A percentile compares a stretch with the other conserved stretches of the same genome.
These are phyloP conservation scores for Guadua angustifolia DNA, from an alignment of 176 grass and related monocot genomes.

Conservation along the genomic window DNA sequence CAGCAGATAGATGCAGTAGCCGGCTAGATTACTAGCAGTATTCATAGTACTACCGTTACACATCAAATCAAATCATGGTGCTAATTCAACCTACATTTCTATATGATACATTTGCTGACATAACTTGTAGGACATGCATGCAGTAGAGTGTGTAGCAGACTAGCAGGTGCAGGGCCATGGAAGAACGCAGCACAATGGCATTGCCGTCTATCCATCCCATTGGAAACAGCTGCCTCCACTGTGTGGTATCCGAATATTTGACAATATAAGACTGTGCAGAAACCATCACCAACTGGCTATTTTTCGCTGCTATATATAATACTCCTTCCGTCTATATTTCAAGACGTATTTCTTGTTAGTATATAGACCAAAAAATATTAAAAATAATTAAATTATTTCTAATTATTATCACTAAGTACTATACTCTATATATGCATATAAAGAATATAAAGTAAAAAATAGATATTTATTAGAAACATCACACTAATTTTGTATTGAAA, in stretches of 20 bases:
- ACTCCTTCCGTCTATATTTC: too few species aligned
- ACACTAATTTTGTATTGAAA: too few species aligned
- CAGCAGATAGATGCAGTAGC: neutral
- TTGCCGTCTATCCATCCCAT: neutral
- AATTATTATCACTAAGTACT: too few species aligned
- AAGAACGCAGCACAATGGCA: neutral
- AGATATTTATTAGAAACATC: too few species aligned
- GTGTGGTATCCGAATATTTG: constrained; percentile 26
- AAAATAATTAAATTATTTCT: too few species aligned
- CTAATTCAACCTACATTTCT: neutral
- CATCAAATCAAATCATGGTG: neutral
- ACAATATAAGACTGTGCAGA: constrained; percentile 12
- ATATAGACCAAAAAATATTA: too few species aligned
- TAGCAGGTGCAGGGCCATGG: neutral
- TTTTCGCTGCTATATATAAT: constrained; percentile 9
- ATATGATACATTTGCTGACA: neutral
- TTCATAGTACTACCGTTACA: neutral
- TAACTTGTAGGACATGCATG: neutral
- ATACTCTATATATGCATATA: too few species aligned
- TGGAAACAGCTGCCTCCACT: constrained; percentile 25
- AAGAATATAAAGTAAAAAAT: too few species aligned
- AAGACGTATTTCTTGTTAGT: too few species aligned
- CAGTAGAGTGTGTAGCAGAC: neutral
- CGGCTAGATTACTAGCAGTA: neutral
- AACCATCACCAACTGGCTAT: constrained; percentile 20